These are phyloP conservation scores for Xylaria nigripes DNA, from an alignment of 495 filamentous ascomycete species.

Conservation along the genomic window DNA sequence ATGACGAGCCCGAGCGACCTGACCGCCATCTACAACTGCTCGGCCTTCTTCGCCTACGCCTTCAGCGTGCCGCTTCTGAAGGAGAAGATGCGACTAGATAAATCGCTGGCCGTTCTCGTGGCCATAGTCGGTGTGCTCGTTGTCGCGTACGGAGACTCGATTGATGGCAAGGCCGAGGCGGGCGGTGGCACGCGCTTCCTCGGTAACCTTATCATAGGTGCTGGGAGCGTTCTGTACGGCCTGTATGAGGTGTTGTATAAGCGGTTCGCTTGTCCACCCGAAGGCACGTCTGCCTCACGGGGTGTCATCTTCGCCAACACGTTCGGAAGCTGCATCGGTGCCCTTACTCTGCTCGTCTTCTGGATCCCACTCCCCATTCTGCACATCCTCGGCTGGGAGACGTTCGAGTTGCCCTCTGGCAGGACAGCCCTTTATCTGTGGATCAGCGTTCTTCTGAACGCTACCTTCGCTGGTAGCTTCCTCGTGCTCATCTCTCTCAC, in stretches of 20 bases:
- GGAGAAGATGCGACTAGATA: constrained; percentile 71
- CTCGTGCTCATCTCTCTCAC: constrained; percentile 87
- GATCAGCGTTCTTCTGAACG: constrained; percentile 77
- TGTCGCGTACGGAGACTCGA: constrained; percentile 76
- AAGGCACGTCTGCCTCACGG: constrained; percentile 68
- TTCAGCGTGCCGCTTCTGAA: constrained; percentile 85
- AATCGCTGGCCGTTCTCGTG: constrained; percentile 72
- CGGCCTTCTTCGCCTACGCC: constrained; percentile 94
- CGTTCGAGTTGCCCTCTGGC: constrained; percentile 70
- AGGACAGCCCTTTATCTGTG: constrained; percentile 69
- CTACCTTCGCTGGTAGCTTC: constrained; percentile 86
- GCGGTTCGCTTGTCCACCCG: constrained; percentile 81
- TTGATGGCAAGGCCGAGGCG: constrained; percentile 36
- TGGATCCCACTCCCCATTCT: constrained; percentile 89
- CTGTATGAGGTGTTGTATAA: constrained; percentile 98
- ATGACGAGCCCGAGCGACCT: constrained; percentile 86
- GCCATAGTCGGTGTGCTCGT: constrained; percentile 84
- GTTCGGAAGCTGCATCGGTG: constrained; percentile 77
- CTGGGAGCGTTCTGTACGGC: constrained; percentile 90
- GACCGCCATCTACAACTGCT: constrained; percentile 98
- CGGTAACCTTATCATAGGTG: constrained; percentile 86
- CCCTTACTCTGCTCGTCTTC: constrained; percentile 73
- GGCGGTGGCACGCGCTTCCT: constrained; percentile 48
- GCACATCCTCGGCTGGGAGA: constrained; percentile 68
- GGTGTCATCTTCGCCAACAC: constrained; percentile 91